Conservation (phyloP, 2,329 filamentous ascomycete species). For the Botryotinia narcissicola region DNA sequence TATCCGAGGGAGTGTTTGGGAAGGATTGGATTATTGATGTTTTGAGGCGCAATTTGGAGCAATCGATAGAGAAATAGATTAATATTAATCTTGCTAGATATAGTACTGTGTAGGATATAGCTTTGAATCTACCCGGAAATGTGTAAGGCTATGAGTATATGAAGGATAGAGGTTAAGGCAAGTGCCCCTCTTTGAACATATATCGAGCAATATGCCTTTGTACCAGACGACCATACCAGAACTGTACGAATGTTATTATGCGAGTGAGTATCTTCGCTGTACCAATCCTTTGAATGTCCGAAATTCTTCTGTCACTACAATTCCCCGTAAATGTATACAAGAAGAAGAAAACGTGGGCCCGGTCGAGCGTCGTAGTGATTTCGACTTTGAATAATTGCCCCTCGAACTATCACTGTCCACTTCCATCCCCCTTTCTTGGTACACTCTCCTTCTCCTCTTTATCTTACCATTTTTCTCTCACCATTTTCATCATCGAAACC, state of each 20-base stretch:
- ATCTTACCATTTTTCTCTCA: neutral
- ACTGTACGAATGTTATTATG: neutral
- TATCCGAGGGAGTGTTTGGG: slow-evolving; percentile 8
- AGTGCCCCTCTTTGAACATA: neutral
- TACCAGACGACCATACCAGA: neutral
- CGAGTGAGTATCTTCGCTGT: neutral
- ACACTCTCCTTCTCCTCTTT: neutral
- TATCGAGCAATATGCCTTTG: neutral
- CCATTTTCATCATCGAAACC: neutral
- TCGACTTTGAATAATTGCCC: no score
- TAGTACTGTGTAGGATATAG: neutral
- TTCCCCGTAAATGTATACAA: no score
- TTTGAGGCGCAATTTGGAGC: neutral
- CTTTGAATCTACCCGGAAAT: no score
- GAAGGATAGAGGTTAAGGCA: neutral
- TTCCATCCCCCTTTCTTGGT: no score
- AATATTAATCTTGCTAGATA: neutral
- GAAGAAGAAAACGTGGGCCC: no score
- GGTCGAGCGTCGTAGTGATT: neutral
- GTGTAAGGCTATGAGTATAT: neutral
- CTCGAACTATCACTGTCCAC: no score
- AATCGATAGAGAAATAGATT: neutral
- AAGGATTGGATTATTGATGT: slow-evolving; percentile 17
- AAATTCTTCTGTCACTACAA: no score
- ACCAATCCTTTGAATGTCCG: no score